Evolutionary conservation across 225 moss, liverwort and hornwort genomes (phyloP).

Genomic region (Climacium dendroides): DNA sequence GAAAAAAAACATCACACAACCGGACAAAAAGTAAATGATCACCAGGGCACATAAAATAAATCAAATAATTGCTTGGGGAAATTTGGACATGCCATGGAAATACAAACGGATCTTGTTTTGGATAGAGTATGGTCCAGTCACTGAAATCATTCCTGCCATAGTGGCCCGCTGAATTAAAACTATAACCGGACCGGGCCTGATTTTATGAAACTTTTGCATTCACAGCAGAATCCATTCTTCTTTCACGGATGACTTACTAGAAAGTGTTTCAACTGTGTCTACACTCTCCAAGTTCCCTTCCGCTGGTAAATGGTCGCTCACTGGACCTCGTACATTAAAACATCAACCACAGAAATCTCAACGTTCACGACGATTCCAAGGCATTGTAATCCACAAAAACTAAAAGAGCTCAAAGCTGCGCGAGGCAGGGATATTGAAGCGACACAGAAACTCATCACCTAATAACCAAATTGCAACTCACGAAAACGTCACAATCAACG

Average conservation of each 20-base stretch:
- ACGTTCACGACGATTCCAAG: background rate
- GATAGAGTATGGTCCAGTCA: background rate
- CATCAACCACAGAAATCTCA: background rate
- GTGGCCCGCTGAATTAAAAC: background rate
- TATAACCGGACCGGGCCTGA: background rate
- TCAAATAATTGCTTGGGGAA: background rate
- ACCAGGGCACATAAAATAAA: accelerated
- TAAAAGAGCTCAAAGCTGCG: background rate
- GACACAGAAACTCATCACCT: conserved; percentile 3
- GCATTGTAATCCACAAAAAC: background rate
- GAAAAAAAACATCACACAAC: no score
- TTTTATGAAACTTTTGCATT: background rate
- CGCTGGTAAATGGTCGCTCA: no score
- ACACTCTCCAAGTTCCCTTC: background rate
- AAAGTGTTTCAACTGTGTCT: background rate
- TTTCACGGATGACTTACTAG: background rate
- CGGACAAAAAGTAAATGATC: no score
- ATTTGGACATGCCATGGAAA: background rate
- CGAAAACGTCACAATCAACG: background rate
- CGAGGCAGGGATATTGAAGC: background rate
- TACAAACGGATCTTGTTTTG: background rate
- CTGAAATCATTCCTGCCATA: background rate
- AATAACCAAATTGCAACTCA: background rate
- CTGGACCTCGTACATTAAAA: no score
- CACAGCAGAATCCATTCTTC: background rate